Evolutionary conservation across 768 basidiomycete genomes (phyloP), one percentile per base, ranked within the genome.

Genomic region (Pholiota microspora): DNA sequence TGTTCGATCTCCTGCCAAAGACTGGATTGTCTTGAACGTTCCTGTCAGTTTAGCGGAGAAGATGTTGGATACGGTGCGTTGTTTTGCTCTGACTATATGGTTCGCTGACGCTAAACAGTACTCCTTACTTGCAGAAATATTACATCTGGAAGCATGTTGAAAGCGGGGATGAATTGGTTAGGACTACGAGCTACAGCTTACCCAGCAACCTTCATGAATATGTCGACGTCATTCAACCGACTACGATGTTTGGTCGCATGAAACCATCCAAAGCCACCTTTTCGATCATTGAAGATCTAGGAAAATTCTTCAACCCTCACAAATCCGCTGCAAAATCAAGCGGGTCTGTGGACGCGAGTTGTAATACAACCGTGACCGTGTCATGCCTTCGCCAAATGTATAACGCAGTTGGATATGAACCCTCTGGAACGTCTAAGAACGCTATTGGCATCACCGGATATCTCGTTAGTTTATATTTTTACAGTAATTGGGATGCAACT

Each of bases 161-260:
- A 21, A 77, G 71, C 44, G 85, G 81, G 2, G 80, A 84, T 28
- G 65, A 73, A 12, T 65, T 88, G 34, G 71, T 88, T 56, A 80
- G 89, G 49, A 86, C 89, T n/a, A 84, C 81, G 4, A 73, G 71
- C 51, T 90, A 88, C 70, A 84, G 82, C 62, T 76, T 91, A 13
- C 88, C 88, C 0, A 73, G 74, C 45, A 56, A 77, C 53, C 67
- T 89, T 45, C 76, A 84, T 59, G 69, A 72, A 2, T 85, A 89
- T 60, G 65, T 89, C 54, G 86, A 89, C 32, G 68, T 89, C 31
- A 71, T 90, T 18, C 86, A 89, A 58, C 88, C 88, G 0, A 89
- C 88, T 2, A 89, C 86, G 1, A 77, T 82, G 65, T 90, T 89
- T 61, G 62, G 60, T 15, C 47, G 60, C 21, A 56, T 59, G 59